Base-by-base conservation (phyloP, 257 asterid species). In the Solanum corneliomulleri region DNA sequence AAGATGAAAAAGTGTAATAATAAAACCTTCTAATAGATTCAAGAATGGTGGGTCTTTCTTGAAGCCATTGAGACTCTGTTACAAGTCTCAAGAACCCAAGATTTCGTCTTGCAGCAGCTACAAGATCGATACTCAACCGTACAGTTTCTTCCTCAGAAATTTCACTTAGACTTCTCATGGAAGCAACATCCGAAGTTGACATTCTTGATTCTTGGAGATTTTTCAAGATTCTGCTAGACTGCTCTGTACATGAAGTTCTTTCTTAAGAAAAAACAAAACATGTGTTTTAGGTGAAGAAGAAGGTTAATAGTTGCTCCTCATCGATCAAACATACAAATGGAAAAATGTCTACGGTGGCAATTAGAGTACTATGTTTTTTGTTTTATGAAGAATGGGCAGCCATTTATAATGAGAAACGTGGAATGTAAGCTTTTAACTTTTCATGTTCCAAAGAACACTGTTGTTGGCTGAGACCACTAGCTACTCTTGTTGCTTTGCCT, bases 1-100 rank as follows among this genome's bases (percentile, higher is more conserved):
- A 64, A 71, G 75, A n/a, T 78, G 23, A 86, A 76, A 25, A 6
- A 52, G 41, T 20, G 44, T 85, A 80, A 86, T 58, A 13, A 37
- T 37, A 10, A 10, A 39, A 93, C 99, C 99, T 95, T 89, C 98
- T 87, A 58, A 95, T 94, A 70, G 99, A 96, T 90, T 96, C 96
- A 89, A 90, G 88, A 86, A 94, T 60, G 2, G 93, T 85, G 71
- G 96, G 81, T 83, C 68, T 87, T 76, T 93, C 91, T 69, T 92
- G 95, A 29, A 95, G 93, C 94, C 95, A 94, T 7, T 75, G 92
- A 78, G 94, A 91, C 52, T 95, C 98, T 12, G 91, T 83, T 41
- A 96, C 95, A 66, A 93, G 90, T 71, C 92, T 93, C n/a, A 96
- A 88, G 80, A 96, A 93, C 60, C 88, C 90, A 72, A 96, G 91